phyloP scores from a whole-genome alignment of 371 early-diverging fungal species.

The Rhizopus sp. region DNA sequence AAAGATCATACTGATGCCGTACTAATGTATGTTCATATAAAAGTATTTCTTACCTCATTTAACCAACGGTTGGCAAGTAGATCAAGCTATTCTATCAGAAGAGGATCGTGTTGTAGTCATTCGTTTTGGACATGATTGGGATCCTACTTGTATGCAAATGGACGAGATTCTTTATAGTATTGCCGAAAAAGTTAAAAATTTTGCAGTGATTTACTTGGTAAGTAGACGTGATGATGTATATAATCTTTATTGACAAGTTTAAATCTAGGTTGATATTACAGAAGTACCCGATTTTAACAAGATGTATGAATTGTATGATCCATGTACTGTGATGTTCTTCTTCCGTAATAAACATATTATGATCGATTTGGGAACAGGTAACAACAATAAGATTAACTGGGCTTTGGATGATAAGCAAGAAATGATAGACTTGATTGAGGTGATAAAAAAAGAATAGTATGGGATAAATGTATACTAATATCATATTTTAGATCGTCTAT shows the following conservation, averaged over 20 bases:
- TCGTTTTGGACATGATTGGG: slow-evolving; percentile 98
- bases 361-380: slow-evolving; percentile 98
- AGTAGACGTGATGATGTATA: slow-evolving; percentile 12
- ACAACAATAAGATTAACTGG: slow-evolving; percentile 99
- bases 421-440: slow-evolving; percentile 86
- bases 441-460: slow-evolving; percentile 13
- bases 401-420: slow-evolving; percentile 89
- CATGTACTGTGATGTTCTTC: slow-evolving; percentile 94
- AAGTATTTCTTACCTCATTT: slow-evolving; percentile 81
- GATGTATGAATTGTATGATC: slow-evolving; percentile 98
- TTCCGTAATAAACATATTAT: slow-evolving; percentile 97
- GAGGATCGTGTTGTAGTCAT: slow-evolving; percentile 96
- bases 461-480: neutral
- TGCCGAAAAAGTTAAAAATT: slow-evolving; percentile 96
- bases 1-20: too few species aligned
- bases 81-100: slow-evolving; percentile 97
- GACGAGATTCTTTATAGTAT: slow-evolving; percentile 92
- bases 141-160: slow-evolving; percentile 96
- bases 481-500: slow-evolving; percentile 69
- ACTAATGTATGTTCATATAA: neutral
- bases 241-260: slow-evolving; percentile 1
- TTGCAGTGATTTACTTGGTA: slow-evolving; percentile 94
- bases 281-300: slow-evolving; percentile 93
- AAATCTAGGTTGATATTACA: slow-evolving; percentile 68
- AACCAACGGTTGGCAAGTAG: slow-evolving; percentile 95